Percentiles rank a stretch among this genome's conserved stretches.
Conservation (phyloP, 73 alveolate species). For the Tetrahymena thermophila region DNA sequence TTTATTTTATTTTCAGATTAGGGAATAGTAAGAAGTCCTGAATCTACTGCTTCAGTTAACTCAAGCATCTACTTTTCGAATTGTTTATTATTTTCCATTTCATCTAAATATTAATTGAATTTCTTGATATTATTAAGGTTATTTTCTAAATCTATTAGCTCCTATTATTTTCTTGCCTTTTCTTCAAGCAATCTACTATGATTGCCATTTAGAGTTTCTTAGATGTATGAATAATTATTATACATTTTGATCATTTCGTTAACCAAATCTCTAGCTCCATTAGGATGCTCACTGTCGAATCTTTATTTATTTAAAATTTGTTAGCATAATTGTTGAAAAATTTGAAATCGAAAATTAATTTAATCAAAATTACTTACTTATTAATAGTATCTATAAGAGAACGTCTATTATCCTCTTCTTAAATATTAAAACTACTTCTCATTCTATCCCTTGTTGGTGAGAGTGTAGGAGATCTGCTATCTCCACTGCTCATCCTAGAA, state of each 20-base stretch:
- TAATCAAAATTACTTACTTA: background rate
- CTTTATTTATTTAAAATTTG: no score
- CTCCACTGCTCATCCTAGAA: background rate
- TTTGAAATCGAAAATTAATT: background rate
- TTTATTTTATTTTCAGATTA: background rate
- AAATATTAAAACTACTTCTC: background rate
- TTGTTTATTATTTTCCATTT: background rate
- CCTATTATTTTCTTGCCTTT: background rate
- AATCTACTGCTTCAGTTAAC: background rate
- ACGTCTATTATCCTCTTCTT: background rate
- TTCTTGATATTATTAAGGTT: background rate
- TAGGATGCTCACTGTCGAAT: background rate
- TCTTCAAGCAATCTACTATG: background rate
- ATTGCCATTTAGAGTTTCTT: background rate
- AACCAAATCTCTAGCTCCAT: background rate
- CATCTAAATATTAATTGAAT: background rate
- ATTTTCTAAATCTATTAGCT: background rate
- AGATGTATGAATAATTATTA: background rate
- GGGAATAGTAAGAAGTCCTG: background rate
- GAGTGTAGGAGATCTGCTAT: background rate
- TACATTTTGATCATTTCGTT: background rate
- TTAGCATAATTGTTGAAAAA: no score
- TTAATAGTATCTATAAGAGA: background rate
- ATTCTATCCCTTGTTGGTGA: background rate
- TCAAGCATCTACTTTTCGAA: background rate